These are phyloP conservation scores for Schrenkiella parvula DNA, from an alignment of 345 rosid genomes.

Conservation along the genomic window DNA sequence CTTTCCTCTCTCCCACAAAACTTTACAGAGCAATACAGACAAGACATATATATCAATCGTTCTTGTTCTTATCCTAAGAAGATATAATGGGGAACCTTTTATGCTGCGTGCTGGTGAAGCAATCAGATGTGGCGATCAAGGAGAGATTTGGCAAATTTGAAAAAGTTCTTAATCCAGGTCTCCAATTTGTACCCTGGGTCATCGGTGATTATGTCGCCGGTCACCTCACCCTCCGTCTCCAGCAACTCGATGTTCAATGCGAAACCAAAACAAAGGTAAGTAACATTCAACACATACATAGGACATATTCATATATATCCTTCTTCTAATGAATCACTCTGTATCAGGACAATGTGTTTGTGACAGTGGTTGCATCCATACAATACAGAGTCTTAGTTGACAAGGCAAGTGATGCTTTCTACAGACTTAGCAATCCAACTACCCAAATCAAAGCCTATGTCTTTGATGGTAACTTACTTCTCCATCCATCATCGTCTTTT, in stretches of 20 bases:
- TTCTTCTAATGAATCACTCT: neutral
- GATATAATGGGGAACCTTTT: conserved; percentile 50
- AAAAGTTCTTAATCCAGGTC: conserved; percentile 58
- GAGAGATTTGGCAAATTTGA: conserved; percentile 61
- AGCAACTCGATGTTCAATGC: conserved; percentile 63
- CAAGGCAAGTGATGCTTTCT: conserved; percentile 57
- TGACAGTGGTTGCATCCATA: conserved; percentile 53
- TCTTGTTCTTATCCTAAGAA: neutral
- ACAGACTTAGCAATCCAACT: conserved; percentile 52
- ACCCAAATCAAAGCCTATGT: conserved; percentile 56
- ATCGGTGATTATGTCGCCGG: conserved; percentile 56
- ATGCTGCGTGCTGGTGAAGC: conserved; percentile 55
- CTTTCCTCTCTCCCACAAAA: conserved; percentile 10
- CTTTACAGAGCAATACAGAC: neutral
- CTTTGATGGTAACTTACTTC: conserved; percentile 45
- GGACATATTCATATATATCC: neutral
- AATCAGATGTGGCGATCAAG: conserved; percentile 55
- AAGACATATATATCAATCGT: neutral
- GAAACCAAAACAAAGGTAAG: conserved; percentile 71
- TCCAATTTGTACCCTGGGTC: conserved; percentile 57
- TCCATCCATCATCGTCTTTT: too few relatives aligned
- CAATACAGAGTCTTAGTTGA: conserved; percentile 49
- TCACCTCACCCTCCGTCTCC: conserved; percentile 50
- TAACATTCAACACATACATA: neutral
- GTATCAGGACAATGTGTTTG: conserved; percentile 56